These are phyloP conservation scores for Aspergillus sojae DNA, from an alignment of 2,329 filamentous ascomycete species.

Conservation along the genomic window DNA sequence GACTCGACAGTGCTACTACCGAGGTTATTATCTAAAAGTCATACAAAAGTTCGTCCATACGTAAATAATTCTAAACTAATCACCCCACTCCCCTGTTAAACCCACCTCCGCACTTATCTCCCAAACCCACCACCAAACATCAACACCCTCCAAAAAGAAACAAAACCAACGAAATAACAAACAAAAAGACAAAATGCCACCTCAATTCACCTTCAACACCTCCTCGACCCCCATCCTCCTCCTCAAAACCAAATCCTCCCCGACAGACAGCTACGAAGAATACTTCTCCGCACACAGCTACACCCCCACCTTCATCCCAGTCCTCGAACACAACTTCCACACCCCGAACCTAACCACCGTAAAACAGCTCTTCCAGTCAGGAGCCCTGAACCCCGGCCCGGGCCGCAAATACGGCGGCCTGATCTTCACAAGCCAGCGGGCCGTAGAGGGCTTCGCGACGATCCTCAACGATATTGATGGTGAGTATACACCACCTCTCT, in stretches of 20 bases:
- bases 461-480: conserved; percentile 31
- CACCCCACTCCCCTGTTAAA: conserved; percentile 1
- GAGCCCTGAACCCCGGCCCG: conserved; percentile 26
- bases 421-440: conserved; percentile 54
- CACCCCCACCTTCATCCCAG: conserved; percentile 47
- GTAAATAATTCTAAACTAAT: not conserved
- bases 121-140: conserved; percentile 1
- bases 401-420: conserved; percentile 46
- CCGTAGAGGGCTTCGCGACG: conserved; percentile 49
- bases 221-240: conserved; percentile 43
- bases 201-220: conserved; percentile 5
- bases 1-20: not conserved
- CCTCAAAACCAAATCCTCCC: conserved; percentile 51
- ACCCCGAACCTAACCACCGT: conserved; percentile 37
- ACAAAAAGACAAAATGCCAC: conserved; percentile 6
- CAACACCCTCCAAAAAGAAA: not conserved
- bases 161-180: conserved; percentile 4
- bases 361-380: conserved; percentile 38
- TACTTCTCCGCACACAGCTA: conserved; percentile 43
- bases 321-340: conserved; percentile 49
- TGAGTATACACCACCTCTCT: not conserved
- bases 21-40: not conserved
- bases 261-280: conserved; percentile 49
- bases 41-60: not conserved
- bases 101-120: conserved; percentile 4